phyloP scores from a whole-genome alignment of 2,329 filamentous ascomycete genomes.

The Ilyonectria mors-panacis region DNA sequence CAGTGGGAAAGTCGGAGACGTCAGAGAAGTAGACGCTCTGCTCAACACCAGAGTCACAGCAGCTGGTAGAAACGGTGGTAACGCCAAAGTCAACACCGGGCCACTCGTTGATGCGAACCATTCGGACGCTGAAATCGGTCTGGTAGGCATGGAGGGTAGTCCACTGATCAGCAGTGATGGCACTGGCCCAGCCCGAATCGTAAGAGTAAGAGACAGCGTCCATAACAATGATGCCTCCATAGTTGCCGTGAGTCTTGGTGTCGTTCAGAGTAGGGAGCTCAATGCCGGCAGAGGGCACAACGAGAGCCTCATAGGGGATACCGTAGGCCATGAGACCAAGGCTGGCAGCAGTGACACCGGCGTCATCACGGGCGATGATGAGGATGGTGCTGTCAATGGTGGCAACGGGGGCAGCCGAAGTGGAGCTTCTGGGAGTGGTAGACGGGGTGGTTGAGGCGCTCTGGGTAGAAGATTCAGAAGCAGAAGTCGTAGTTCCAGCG shows the following conservation, averaged over 20 bases:
- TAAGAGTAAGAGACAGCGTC: constrained; percentile 34
- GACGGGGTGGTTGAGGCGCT: background rate
- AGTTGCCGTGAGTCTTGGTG: constrained; percentile 20
- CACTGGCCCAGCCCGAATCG: constrained; percentile 30
- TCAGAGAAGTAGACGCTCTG: constrained; percentile 36
- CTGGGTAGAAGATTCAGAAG: background rate
- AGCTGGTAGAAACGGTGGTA: background rate
- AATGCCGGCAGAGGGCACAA: constrained; percentile 28
- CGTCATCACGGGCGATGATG: constrained; percentile 11
- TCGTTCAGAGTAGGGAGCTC: constrained; percentile 32
- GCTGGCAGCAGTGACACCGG: constrained; percentile 12
- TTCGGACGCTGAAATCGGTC: constrained; percentile 32
- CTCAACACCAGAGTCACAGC: constrained; percentile 12
- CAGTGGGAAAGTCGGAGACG: constrained; percentile 31
- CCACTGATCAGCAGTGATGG: constrained; percentile 34
- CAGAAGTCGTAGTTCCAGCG: background rate
- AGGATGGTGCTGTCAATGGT: constrained; percentile 30
- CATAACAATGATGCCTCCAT: constrained; percentile 32
- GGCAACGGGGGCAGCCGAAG: constrained; percentile 2
- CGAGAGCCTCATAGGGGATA: constrained; percentile 31
- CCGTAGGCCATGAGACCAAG: constrained; percentile 35
- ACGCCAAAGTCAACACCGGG: constrained; percentile 29
- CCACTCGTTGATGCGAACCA: constrained; percentile 39
- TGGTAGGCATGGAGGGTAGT: constrained; percentile 31
- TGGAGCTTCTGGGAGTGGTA: background rate